A percentile compares a stretch with the other conserved stretches of the same genome.
phyloP scores from a whole-genome alignment of 805 yeast species.

The Candida qinlingensis region DNA sequence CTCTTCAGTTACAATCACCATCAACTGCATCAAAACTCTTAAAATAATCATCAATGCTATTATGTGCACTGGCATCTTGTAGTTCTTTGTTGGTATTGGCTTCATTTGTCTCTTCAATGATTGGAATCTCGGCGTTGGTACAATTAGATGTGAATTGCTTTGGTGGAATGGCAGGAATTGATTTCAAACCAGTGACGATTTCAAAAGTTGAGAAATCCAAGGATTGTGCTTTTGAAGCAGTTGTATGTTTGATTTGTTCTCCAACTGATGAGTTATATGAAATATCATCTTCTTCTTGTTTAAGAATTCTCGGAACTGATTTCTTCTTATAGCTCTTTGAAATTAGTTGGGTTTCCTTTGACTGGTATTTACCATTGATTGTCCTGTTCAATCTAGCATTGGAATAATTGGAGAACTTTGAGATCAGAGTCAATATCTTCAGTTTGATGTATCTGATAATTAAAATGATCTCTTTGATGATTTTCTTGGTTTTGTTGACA shows the following conservation, averaged over 20 bases:
- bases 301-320: not conserved
- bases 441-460: slow-evolving; percentile 1
- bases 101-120: not conserved
- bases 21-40: slow-evolving; percentile 7
- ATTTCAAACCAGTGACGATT: not conserved
- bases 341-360: not conserved
- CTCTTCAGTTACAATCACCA: not conserved
- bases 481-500: not conserved
- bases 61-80: not conserved
- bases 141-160: slow-evolving; percentile 1
- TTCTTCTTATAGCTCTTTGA: not conserved
- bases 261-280: not conserved
- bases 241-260: not conserved
- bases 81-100: not conserved
- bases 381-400: not conserved
- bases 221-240: no score
- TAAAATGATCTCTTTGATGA: not conserved
- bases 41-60: slow-evolving; percentile 4
- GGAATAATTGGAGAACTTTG: slow-evolving; percentile 1
- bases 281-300: not conserved
- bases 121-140: not conserved
- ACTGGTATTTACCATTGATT: not conserved
- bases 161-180: not conserved
- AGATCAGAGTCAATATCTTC: not conserved
- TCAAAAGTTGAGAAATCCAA: not conserved